Base-by-base conservation (phyloP, 1,284 basidiomycete genomes). In the Ustilago sp. region DNA sequence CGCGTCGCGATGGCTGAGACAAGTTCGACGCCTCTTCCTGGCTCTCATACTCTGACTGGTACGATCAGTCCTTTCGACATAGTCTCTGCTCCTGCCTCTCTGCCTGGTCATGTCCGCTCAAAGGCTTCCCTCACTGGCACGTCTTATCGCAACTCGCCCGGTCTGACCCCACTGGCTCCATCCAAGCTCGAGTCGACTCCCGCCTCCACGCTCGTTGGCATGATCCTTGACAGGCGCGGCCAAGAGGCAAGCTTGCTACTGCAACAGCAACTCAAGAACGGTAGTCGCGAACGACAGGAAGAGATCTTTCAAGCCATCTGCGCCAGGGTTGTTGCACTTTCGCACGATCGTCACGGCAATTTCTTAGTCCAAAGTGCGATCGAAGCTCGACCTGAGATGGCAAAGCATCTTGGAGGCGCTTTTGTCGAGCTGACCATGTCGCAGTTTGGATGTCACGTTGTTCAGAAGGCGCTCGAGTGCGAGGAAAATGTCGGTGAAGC, bases 361-460 rank as follows among this genome's bases (percentile, higher is more conserved):
- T 86, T 82, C 51, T 54, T 86, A 28, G 79, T 84, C 13, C 79
- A 84, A 59, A 71, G 82, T 17, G 66, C 69, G 2, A 66, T 79
- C 35, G 78, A 74, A 41, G 39, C 67, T 4, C 63, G 77, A 50
- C 35, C 67, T 1, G 36, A 67, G 11, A 60, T 77, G 3, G 74
- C 77, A 15, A 59, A 69, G 66, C 61, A 68, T 13, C 65, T 86
- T 34, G 59, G 63, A 31, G 80, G 77, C 1, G 54, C 68, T 2
- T 80, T 79, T 51, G 80, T 79, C 13, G 57, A 72, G 15, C 74
- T 86, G 31, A 54, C 80, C 28, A 65, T 82, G 38, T 81, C 78
- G 28, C 81, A 81, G 19, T 80, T 77, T 43, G 83, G 83, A 23
- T 79, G 80, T 23, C 80, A 84, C 39, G 83, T 86, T 2, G 77